Evolutionary conservation across 2,329 filamentous ascomycete species (phyloP), one percentile per base, ranked within the genome.

Genomic region (Talaromyces rugulosus): DNA sequence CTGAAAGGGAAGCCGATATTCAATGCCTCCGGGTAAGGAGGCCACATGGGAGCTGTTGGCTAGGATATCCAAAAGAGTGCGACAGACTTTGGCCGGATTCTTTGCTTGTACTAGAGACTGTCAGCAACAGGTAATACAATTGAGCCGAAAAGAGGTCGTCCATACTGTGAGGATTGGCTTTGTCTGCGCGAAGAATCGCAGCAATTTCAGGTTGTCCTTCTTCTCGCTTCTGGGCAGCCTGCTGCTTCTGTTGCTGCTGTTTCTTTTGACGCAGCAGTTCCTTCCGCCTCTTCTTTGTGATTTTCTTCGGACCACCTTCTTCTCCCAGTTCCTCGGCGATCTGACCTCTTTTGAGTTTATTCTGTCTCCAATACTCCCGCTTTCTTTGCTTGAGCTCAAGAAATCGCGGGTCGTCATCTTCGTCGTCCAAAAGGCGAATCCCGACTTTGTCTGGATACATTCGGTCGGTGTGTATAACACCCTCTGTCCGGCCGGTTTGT

Each of bases 381-480:
- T 87, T 91, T 8, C 91, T 85, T 44, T 79, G 77, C 50, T 89
- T 68, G 1, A 90, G 82, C 9, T 85, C 83, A 67, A 83, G 82
- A 23, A 87, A 76, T 33, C 80, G 79, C 4, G 76, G 61, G 16
- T 76, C 74, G 14, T 75, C 74, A 6, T 83, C 80, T 0, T 70
- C 67, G 34, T 81, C 74, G 8, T 84, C 74, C 40, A 90, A 68
- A 9, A 82, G 72, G 11, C 76, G 75, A n/a, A 94, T 78, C 50
- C 85, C 80, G n/a, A 91, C 69, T 66, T 84, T 87, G 7, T 78
- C 68, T 2, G 78, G 78, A 65, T 76, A 78, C 1, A 68, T 67
- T 5, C 75, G 75, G 67, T 95, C 90, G 58, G 82, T 81, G 66
- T 89, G 87, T 27, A 96, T 74, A 59, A 80, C 85, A 2, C 90